Evolutionary conservation across 2,329 filamentous ascomycete genomes (phyloP), one percentile per base, ranked within the genome.

Genomic region (Trichoderma oligosporum): DNA sequence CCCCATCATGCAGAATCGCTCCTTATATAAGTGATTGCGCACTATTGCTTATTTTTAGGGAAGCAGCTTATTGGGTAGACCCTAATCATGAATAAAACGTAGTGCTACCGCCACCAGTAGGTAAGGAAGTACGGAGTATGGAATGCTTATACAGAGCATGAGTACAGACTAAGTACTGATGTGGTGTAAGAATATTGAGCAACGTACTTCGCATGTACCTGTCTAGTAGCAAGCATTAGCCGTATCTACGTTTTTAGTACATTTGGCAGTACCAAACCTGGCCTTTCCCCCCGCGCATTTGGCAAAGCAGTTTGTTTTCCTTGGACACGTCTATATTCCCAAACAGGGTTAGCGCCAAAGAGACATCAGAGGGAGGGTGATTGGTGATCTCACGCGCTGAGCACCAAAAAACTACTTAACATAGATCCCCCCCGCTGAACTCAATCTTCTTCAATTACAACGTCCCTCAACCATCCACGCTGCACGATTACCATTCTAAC

Each of bases 351-450:
- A 59, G 57, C 33, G 45, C 38, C 22, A 4, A 12, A 25, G 22
- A 9, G 35, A 33, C 46, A 25, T 5, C 47, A 20, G 57, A 48
- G 52, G 45, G 47, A 65, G 68, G 67, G 77, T 81, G 78, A 81
- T 81, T 76, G 73, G 76, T 76, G 73, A 76, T 74, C 71, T 71
- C 68, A 69, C 70, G 69, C 66, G 63, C 62, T 64, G 69, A 71
- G 70, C 76, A 75, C 70, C 74, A 72, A 78, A 81, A n/a, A 81
- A 81, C 73, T 82, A 82, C 78, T 81, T 82, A 81, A 80, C 69
- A 71, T 70, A 69, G 70, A 71, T 63, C 65, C 73, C 71, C 74
- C 77, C 79, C 77, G 69, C 75, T 70, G 68, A 62, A 69, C 59
- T 71, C 66, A 62, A 36, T 67, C 67, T 67, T 67, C 62, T 60